Evolutionary conservation across 2,329 filamentous ascomycete species (phyloP).

Genomic region (Calonectria pteridis): DNA sequence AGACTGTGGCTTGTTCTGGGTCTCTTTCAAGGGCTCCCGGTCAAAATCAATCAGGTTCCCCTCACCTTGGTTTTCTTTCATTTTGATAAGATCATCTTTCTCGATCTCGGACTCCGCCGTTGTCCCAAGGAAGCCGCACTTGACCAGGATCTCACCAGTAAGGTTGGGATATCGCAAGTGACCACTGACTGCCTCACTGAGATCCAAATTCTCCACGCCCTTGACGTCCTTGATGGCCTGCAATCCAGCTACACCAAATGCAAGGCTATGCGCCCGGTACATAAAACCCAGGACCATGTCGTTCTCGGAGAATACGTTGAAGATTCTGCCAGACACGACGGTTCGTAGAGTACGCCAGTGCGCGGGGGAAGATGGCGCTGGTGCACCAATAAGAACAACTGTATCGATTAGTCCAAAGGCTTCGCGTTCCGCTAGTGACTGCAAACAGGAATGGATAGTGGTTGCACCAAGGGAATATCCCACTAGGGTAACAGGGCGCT

Average conservation of each 20-base stretch:
- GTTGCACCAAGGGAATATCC: slow-evolving; percentile 87
- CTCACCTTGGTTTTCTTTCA: slow-evolving; percentile 55
- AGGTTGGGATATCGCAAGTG: slow-evolving; percentile 66
- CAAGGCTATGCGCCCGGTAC: slow-evolving; percentile 86
- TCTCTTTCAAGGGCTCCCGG: slow-evolving; percentile 25
- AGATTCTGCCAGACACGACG: slow-evolving; percentile 83
- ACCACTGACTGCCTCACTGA: slow-evolving; percentile 65
- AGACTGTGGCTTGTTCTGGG: slow-evolving; percentile 26
- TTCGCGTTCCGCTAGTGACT: slow-evolving; percentile 79
- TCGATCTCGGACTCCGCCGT: slow-evolving; percentile 61
- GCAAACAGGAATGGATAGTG: slow-evolving; percentile 86
- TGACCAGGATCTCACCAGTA: slow-evolving; percentile 63
- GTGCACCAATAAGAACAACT: slow-evolving; percentile 85
- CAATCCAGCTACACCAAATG: slow-evolving; percentile 86
- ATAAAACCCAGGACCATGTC: slow-evolving; percentile 90
- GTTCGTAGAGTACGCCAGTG: slow-evolving; percentile 84
- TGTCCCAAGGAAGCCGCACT: slow-evolving; percentile 64
- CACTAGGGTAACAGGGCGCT: slow-evolving; percentile 82
- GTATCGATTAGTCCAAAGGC: slow-evolving; percentile 89
- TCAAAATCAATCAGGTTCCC: slow-evolving; percentile 49
- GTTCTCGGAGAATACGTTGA: slow-evolving; percentile 90
- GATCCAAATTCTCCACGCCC: slow-evolving; percentile 70
- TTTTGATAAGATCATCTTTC: slow-evolving; percentile 63
- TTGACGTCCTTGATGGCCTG: slow-evolving; percentile 77
- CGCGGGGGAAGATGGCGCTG: slow-evolving; percentile 76